Conservation (phyloP, 164 flowering plant genomes). For the Liriodendron chinense region DNA sequence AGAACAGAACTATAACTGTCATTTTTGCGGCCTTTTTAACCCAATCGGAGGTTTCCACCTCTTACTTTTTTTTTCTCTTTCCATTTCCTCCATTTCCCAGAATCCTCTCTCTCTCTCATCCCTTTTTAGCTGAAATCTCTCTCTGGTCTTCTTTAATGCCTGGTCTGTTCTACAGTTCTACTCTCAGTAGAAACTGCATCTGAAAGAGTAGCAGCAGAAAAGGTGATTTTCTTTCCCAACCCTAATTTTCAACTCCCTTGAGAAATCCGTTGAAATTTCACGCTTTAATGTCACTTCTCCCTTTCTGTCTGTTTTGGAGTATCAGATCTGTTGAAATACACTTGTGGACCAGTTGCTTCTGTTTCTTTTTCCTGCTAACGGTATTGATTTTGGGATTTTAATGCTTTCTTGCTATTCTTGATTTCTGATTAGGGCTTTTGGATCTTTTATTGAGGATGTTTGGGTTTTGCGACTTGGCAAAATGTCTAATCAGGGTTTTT, state of each 20-base stretch:
- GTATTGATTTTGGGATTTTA: background rate
- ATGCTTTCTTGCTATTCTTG: background rate
- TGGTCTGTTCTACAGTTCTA: slow-evolving; percentile 1
- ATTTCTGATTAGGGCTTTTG: background rate
- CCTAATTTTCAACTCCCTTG: background rate
- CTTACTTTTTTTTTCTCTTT: background rate
- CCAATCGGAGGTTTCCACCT: background rate
- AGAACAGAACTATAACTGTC: background rate
- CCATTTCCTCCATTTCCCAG: background rate
- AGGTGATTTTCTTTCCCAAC: slow-evolving; percentile 6
- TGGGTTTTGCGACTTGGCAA: background rate
- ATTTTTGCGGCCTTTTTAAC: background rate
- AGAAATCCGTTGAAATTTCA: background rate
- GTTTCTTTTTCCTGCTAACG: background rate
- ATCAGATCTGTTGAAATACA: slow-evolving; percentile 8
- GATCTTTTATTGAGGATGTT: background rate
- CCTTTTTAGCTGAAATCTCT: background rate
- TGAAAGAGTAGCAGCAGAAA: background rate
- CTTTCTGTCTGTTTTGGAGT: background rate
- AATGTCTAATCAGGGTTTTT: background rate
- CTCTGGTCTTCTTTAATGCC: background rate
- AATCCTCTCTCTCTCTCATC: background rate
- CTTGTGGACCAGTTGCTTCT: background rate
- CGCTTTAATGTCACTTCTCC: background rate
- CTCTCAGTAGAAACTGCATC: slow-evolving; percentile 10